Evolutionary conservation across 2,329 filamentous ascomycete genomes (phyloP).

Genomic region (Fusarium subglutinans): DNA sequence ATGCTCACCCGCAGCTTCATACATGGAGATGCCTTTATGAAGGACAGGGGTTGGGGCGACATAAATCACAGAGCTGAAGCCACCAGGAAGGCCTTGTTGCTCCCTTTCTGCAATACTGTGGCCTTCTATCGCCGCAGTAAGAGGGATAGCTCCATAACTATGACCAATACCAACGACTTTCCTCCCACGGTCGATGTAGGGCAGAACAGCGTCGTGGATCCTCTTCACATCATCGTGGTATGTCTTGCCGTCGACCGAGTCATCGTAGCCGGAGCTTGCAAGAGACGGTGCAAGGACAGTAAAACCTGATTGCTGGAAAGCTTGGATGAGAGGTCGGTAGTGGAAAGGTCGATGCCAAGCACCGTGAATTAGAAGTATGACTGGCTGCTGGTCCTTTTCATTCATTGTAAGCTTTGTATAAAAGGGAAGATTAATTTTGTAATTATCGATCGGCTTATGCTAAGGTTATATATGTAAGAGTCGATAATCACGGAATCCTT

Average conservation of each 20-base stretch:
- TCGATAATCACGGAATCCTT: background rate
- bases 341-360: conserved; percentile 31
- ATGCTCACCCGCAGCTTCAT: conserved; percentile 1
- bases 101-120: conserved; percentile 8
- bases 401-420: background rate
- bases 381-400: background rate
- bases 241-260: conserved; percentile 7
- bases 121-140: background rate
- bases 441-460: background rate
- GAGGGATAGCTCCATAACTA: conserved; percentile 30
- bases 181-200: conserved; percentile 4
- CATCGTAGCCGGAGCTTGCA: conserved; percentile 27
- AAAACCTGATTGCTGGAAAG: conserved; percentile 1
- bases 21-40: conserved; percentile 20
- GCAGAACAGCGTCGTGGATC: background rate
- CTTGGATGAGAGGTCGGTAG: conserved; percentile 16
- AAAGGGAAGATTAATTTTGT: accelerated
- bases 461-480: background rate
- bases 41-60: conserved; percentile 15
- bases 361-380: conserved; percentile 24
- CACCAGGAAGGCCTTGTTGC: background rate
- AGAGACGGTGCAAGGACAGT: conserved; percentile 11
- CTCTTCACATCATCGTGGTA: conserved; percentile 21
- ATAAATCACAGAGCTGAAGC: conserved; percentile 7
- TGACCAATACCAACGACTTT: conserved; percentile 12